phyloP scores from a whole-genome alignment of 192 early-diverging fungal species.

The Coemansia sp. region DNA sequence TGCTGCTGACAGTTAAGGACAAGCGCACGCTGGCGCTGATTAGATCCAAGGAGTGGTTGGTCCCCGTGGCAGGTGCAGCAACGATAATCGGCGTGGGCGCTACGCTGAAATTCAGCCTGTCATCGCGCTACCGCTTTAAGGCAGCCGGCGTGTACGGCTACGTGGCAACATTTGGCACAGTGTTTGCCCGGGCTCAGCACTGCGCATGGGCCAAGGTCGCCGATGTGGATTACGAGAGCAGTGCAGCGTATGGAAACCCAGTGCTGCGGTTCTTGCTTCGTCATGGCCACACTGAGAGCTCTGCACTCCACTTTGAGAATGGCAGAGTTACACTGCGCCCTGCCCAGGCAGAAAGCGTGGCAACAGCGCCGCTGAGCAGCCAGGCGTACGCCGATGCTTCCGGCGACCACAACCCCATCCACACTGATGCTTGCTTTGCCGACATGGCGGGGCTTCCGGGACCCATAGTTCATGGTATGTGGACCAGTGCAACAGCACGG shows the following conservation, averaged over 20 bases:
- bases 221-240: constrained; percentile 73
- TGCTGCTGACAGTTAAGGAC: constrained; percentile 78
- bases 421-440: constrained; percentile 94
- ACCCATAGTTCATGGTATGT: constrained; percentile 98
- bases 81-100: constrained; percentile 63
- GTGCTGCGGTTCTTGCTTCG: constrained; percentile 88
- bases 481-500: constrained; percentile 91
- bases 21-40: constrained; percentile 70
- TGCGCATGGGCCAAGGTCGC: constrained; percentile 81
- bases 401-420: constrained; percentile 94
- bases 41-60: constrained; percentile 88
- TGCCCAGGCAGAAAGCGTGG: constrained; percentile 77
- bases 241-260: constrained; percentile 81
- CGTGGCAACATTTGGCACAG: constrained; percentile 73
- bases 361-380: constrained; percentile 81
- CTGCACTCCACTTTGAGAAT: constrained; percentile 80
- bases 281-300: constrained; percentile 80
- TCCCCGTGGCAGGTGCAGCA: constrained; percentile 27
- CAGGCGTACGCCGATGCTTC: constrained; percentile 83
- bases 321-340: constrained; percentile 85
- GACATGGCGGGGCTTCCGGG: constrained; percentile 86
- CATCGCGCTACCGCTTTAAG: constrained; percentile 54
- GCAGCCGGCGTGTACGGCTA: constrained; percentile 62
- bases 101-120: constrained; percentile 55
- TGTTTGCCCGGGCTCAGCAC: constrained; percentile 71